Conservation (phyloP, 2,329 filamentous ascomycete species). For the Ophiostoma piceae region DNA sequence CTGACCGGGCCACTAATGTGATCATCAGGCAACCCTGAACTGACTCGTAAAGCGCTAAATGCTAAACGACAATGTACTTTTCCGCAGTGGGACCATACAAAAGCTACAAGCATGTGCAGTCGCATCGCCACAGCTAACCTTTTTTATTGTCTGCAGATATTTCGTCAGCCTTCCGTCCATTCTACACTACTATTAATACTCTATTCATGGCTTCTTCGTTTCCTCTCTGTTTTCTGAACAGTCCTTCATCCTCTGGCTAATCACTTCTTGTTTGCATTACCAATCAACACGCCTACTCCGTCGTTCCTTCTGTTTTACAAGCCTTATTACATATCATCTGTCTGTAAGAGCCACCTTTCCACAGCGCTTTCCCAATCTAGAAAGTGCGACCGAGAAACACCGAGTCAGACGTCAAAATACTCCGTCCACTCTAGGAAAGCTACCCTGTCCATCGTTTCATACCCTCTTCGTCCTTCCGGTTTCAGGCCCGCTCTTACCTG, state of each 20-base stretch:
- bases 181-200: background rate
- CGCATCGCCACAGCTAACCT: background rate
- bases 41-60: background rate
- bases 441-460: conserved; percentile 1
- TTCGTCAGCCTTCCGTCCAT: background rate
- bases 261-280: background rate
- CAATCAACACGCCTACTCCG: background rate
- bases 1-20: background rate
- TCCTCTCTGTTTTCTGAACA: background rate
- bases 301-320: background rate
- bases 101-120: background rate
- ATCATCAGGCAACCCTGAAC: conserved; percentile 1
- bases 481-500: conserved; percentile 5
- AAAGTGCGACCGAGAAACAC: conserved; percentile 6
- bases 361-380: conserved; percentile 2
- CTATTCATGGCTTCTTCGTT: background rate
- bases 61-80: background rate
- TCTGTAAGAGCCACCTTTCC: conserved; percentile 12
- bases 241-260: background rate
- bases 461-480: background rate
- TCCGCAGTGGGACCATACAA: background rate
- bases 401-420: conserved; percentile 1
- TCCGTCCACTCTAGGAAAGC: conserved; percentile 3
- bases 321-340: background rate
- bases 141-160: background rate